Conservation (phyloP, 2,329 filamentous ascomycete genomes). For the Monilinia laxa region DNA sequence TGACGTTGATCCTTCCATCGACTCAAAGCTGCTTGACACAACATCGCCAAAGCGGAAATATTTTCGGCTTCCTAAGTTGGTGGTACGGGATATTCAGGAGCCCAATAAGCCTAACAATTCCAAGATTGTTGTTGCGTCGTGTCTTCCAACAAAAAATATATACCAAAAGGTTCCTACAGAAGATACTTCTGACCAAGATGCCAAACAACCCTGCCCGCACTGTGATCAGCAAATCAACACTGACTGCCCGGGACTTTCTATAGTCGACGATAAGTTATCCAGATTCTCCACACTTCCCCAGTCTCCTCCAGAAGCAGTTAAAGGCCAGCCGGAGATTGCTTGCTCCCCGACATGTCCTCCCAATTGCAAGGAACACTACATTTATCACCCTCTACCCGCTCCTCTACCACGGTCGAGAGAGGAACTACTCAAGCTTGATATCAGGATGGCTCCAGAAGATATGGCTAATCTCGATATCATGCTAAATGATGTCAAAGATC, state of each 20-base stretch:
- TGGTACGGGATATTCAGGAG: slow-evolving; percentile 30
- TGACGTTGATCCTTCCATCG: background rate
- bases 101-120: slow-evolving; percentile 14
- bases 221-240: slow-evolving; percentile 6
- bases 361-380: slow-evolving; percentile 19
- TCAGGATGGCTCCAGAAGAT: background rate
- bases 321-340: slow-evolving; percentile 12
- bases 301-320: slow-evolving; percentile 15
- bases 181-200: slow-evolving; percentile 30
- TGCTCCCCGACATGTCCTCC: slow-evolving; percentile 21
- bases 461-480: slow-evolving; percentile 3
- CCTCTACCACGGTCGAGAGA: background rate
- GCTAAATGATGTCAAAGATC: slow-evolving; percentile 1
- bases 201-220: slow-evolving; percentile 24
- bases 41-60: slow-evolving; percentile 26
- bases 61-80: slow-evolving; percentile 33
- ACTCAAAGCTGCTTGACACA: slow-evolving; percentile 1
- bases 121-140: slow-evolving; percentile 10
- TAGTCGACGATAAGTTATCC: slow-evolving; percentile 2
- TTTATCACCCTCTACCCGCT: slow-evolving; percentile 4
- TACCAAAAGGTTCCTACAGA: slow-evolving; percentile 27
- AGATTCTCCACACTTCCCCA: slow-evolving; percentile 21
- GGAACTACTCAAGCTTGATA: slow-evolving; percentile 6
- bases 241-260: background rate
- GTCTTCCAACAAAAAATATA: slow-evolving; percentile 3